Conservation (phyloP, 306 rosid genomes). For the Vigna radiata region DNA sequence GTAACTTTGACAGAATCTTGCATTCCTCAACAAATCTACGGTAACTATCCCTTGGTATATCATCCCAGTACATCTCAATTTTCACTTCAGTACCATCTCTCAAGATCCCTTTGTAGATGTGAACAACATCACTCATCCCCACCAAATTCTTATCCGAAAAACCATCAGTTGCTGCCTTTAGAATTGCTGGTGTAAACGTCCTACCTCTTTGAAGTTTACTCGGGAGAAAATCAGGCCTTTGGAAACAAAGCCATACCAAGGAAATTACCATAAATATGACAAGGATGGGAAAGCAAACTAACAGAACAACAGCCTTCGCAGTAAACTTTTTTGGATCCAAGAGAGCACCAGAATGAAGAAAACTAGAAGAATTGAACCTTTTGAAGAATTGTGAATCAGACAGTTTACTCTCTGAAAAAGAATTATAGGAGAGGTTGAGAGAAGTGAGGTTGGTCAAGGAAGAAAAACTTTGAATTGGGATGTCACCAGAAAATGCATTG, state of each 20-base stretch:
- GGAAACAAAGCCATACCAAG: constrained; percentile 64
- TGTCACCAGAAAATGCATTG: constrained; percentile 62
- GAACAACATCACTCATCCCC: constrained; percentile 63
- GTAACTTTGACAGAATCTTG: constrained; percentile 53
- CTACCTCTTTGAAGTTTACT: constrained; percentile 46
- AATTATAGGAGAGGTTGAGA: constrained; percentile 66
- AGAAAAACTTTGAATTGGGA: constrained; percentile 63
- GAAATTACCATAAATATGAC: constrained; percentile 58
- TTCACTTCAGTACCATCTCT: constrained; percentile 66
- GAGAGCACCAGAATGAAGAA: constrained; percentile 68
- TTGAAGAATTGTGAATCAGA: constrained; percentile 59
- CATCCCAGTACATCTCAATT: constrained; percentile 66
- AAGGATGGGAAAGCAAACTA: constrained; percentile 65
- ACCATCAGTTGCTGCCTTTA: constrained; percentile 63
- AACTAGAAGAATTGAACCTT: constrained; percentile 61
- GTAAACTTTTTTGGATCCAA: constrained; percentile 49
- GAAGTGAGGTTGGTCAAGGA: constrained; percentile 58
- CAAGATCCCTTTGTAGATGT: constrained; percentile 63
- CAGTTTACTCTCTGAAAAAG: constrained; percentile 58
- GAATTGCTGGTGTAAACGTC: constrained; percentile 60
- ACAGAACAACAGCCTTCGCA: constrained; percentile 52
- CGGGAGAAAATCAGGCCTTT: constrained; percentile 73
- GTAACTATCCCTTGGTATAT: constrained; percentile 48
- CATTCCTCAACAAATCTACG: constrained; percentile 57
- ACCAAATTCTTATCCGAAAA: constrained; percentile 56